A percentile compares a stretch with the other conserved stretches of the same genome.
Evolutionary conservation across 2,329 filamentous ascomycete genomes (phyloP).

Genomic region (Madurella fahalii): DNA sequence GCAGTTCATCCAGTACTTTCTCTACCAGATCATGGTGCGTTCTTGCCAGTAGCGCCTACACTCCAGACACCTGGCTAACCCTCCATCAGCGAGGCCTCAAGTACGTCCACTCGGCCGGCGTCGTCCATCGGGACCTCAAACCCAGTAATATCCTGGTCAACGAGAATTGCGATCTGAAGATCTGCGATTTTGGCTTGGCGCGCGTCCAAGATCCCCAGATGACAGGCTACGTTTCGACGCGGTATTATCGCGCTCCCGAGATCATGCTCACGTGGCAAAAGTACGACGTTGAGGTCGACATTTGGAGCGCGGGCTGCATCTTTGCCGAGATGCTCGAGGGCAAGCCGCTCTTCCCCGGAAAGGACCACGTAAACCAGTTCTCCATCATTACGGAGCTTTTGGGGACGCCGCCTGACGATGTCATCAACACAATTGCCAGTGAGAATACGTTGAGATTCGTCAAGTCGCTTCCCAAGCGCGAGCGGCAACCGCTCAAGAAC

Average conservation of each 20-base stretch:
- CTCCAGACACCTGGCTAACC: constrained; percentile 7
- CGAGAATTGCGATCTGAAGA: constrained; percentile 99
- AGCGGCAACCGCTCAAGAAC: constrained; percentile 77
- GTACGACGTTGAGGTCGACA: constrained; percentile 98
- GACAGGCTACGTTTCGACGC: constrained; percentile 97
- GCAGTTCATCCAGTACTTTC: constrained; percentile 99
- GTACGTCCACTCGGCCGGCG: constrained; percentile 97
- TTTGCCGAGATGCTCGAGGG: constrained; percentile 99
- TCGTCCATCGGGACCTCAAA: constrained; percentile 96
- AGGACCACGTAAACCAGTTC: constrained; percentile 99
- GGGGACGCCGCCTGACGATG: constrained; percentile 94
- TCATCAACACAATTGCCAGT: constrained; percentile 97
- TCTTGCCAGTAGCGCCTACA: background rate
- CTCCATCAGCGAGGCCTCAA: constrained; percentile 78
- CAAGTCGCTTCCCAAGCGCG: constrained; percentile 91
- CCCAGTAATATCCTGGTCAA: constrained; percentile 99
- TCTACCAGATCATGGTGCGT: constrained; percentile 95
- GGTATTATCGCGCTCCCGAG: constrained; percentile 97
- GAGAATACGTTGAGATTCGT: constrained; percentile 98
- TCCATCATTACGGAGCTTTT: constrained; percentile 98
- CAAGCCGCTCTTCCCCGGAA: constrained; percentile 96
- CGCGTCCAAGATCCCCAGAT: constrained; percentile 99
- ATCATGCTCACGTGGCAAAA: constrained; percentile 99
- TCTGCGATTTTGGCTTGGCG: constrained; percentile 96
- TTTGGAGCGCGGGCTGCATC: constrained; percentile 98